Base-by-base conservation (phyloP, 306 rosid species). In the Inga oerstediana region DNA sequence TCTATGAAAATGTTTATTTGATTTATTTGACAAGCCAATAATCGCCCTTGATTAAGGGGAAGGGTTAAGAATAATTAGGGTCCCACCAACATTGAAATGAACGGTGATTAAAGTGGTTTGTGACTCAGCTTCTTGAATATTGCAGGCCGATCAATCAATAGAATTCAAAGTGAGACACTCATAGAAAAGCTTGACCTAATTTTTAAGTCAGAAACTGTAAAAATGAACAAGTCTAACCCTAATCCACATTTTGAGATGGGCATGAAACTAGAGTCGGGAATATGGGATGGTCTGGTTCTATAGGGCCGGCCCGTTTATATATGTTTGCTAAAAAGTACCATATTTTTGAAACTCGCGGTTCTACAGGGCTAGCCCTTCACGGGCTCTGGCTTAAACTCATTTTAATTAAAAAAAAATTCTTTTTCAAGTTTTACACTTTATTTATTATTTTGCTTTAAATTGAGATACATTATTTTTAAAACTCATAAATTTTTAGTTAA, bases 31-130 rank as follows among this genome's bases (percentile, higher is more conserved):
- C 81, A 83, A 84, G 46, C 66, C 78, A 83, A 84, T 86, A 71
- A 71, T 48, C 72, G 86, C 90, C 90, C 86, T 89, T 80, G 90
- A 89, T 88, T 59, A 74, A 58, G 80, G 79, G n/a, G 41, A 66
- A 22, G 79, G 84, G 52, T 80, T 64, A 61, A 77, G 76, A 72
- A 14, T 22, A 72, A 72, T 45, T 22, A 10, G 51, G 86, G 87
- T 37, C 81, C 87, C 85, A 77, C 85, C 75, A 68, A 12, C 59
- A 46, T 67, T 65, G 22, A 69, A 71, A 75, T 52, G 22, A 41
- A 74, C 46, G 84, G 85, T 88, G 88, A 89, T 86, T 35, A 34
- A 74, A 82, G 83, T 61, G 80, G 64, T 46, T 74, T 71, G 85
- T 87, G 85, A 86, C 76, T 75, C 52, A 67, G 70, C 76, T 83